These are phyloP conservation scores for Arthrobotrys sinensis DNA, from an alignment of 2,329 filamentous ascomycete genomes.

Conservation along the genomic window DNA sequence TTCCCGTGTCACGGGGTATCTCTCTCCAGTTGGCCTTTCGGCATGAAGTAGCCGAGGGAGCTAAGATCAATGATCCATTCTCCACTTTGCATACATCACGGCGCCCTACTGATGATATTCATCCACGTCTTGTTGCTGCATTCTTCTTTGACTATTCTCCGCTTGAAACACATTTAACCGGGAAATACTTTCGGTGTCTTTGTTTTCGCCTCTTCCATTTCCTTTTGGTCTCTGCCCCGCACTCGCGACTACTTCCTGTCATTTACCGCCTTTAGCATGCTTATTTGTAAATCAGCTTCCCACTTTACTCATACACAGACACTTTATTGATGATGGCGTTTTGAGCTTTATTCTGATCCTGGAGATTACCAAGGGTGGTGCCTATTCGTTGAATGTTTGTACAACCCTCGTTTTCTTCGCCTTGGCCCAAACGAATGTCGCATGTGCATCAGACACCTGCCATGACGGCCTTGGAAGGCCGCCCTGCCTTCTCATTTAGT, in stretches of 20 bases:
- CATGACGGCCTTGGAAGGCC: constrained; percentile 42
- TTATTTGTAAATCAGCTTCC: constrained; percentile 59
- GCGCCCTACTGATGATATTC: constrained; percentile 49
- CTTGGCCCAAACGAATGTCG: constrained; percentile 52
- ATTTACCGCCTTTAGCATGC: constrained; percentile 55
- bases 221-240: constrained; percentile 39
- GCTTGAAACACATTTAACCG: constrained; percentile 61
- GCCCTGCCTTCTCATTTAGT: constrained; percentile 60
- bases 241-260: constrained; percentile 44
- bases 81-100: constrained; percentile 58
- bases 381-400: constrained; percentile 48
- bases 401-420: constrained; percentile 38
- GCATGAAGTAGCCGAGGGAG: constrained; percentile 58
- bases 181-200: constrained; percentile 44
- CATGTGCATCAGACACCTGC: constrained; percentile 60
- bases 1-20: constrained; percentile 52
- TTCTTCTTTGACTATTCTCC: constrained; percentile 27
- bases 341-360: constrained; percentile 47
- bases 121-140: constrained; percentile 39
- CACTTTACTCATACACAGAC: constrained; percentile 30
- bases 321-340: constrained; percentile 43
- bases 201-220: constrained; percentile 38
- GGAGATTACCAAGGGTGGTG: constrained; percentile 37
- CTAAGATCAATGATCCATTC: constrained; percentile 41
- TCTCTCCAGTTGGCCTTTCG: constrained; percentile 46